Evolutionary conservation across 1,139 yeast genomes (phyloP).

Genomic region (Geotrichum citri-aurantii): DNA sequence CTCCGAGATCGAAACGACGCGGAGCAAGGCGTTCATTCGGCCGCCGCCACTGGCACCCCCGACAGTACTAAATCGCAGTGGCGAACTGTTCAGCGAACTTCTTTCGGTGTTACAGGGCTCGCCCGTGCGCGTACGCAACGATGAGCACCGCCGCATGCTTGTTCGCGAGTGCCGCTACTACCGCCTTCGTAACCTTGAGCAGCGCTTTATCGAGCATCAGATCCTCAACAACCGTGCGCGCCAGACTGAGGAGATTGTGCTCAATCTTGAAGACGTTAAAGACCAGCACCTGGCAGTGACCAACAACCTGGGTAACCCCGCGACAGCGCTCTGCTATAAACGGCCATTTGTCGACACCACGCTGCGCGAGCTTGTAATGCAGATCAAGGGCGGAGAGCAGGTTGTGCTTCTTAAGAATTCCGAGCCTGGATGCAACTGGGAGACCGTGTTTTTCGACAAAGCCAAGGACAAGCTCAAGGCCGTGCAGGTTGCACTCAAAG

Average conservation of each 20-base stretch:
- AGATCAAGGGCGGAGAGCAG: conserved; percentile 38
- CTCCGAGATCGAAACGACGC: conserved; percentile 40
- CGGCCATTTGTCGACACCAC: conserved; percentile 55
- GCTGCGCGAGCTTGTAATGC: conserved; percentile 51
- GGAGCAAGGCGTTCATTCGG: conserved; percentile 32
- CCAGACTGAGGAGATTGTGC: conserved; percentile 49
- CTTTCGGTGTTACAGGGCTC: conserved; percentile 55
- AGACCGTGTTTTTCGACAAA: not conserved
- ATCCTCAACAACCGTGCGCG: conserved; percentile 50
- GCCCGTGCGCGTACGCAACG: conserved; percentile 42
- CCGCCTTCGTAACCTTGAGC: conserved; percentile 69
- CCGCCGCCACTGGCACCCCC: conserved; percentile 75
- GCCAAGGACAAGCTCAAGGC: not conserved
- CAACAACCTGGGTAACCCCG: not conserved
- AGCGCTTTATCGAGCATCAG: conserved; percentile 50
- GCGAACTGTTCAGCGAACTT: conserved; percentile 57
- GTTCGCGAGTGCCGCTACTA: conserved; percentile 71
- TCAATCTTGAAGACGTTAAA: conserved; percentile 46
- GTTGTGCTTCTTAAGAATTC: not conserved
- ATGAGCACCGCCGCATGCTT: conserved; percentile 51
- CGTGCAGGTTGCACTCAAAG: conserved; percentile 9
- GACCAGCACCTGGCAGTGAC: conserved; percentile 1
- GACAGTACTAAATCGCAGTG: conserved; percentile 48
- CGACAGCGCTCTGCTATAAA: conserved; percentile 38
- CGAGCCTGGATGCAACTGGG: conserved; percentile 4